These are phyloP conservation scores for Geotrichum bryndzae DNA, from an alignment of 1,139 yeast species.

Conservation along the genomic window DNA sequence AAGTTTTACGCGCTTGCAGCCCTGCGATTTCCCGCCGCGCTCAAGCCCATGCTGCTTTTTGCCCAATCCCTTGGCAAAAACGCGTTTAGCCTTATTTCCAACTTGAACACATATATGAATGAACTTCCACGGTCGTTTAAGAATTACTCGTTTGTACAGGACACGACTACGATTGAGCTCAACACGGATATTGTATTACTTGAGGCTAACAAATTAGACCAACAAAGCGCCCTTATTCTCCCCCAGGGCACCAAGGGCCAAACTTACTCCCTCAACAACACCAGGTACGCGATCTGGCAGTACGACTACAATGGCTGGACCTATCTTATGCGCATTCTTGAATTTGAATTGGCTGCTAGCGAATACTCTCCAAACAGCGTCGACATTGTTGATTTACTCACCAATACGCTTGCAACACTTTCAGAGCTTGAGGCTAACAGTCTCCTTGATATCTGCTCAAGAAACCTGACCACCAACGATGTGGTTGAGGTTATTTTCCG, in stretches of 20 bases:
- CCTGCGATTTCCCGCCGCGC: constrained; percentile 69
- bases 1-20: constrained; percentile 54
- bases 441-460: constrained; percentile 46
- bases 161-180: constrained; percentile 36
- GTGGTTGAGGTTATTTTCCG: constrained; percentile 61
- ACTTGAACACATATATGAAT: constrained; percentile 56
- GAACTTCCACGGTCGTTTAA: constrained; percentile 34
- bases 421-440: constrained; percentile 41
- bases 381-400: constrained; percentile 42
- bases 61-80: constrained; percentile 54
- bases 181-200: constrained; percentile 39
- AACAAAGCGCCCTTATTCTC: constrained; percentile 28
- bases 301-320: constrained; percentile 85
- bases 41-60: constrained; percentile 57
- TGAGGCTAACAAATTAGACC: constrained; percentile 33
- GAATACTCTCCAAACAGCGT: constrained; percentile 40
- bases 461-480: constrained; percentile 61
- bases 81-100: constrained; percentile 58
- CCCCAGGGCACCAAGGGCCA: constrained; percentile 66
- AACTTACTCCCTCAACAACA: constrained; percentile 37
- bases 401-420: constrained; percentile 45
- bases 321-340: constrained; percentile 67
- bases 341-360: constrained; percentile 43
- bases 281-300: constrained; percentile 56
- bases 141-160: constrained; percentile 33